phyloP scores from a whole-genome alignment of 73 alveolate genomes.

The Paramecium pentaurelia region DNA sequence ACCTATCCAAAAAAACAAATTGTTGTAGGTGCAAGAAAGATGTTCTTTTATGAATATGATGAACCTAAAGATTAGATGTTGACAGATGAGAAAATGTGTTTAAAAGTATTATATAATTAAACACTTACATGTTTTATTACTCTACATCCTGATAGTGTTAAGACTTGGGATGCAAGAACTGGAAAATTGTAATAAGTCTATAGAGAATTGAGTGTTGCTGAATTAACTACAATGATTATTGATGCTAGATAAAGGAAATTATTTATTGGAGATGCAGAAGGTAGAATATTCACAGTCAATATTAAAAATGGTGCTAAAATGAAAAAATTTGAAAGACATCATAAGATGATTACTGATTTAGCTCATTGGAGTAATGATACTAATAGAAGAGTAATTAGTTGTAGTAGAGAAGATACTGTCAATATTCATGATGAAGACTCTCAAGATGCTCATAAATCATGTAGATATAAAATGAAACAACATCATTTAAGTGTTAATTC shows the following conservation, averaged over 20 bases:
- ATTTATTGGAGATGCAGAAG: constrained; percentile 95
- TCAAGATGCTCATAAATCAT: constrained; percentile 84
- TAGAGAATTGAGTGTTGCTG: constrained; percentile 92
- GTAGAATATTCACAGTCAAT: constrained; percentile 91
- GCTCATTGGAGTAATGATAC: constrained; percentile 71
- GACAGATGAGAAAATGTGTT: constrained; percentile 93
- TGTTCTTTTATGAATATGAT: constrained; percentile 95
- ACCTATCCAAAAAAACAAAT: constrained; percentile 92
- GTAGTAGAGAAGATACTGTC: constrained; percentile 88
- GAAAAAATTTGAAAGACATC: constrained; percentile 91
- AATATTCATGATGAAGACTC: constrained; percentile 95
- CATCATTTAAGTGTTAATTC: constrained; percentile 88
- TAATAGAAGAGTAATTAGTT: constrained; percentile 58
- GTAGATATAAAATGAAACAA: constrained; percentile 87
- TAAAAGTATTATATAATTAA: constrained; percentile 91
- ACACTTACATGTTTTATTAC: constrained; percentile 93
- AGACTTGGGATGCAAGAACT: constrained; percentile 95
- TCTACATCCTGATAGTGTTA: constrained; percentile 96
- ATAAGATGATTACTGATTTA: constrained; percentile 75
- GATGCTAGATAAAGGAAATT: constrained; percentile 94
- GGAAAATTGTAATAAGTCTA: constrained; percentile 93
- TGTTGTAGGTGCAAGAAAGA: constrained; percentile 92
- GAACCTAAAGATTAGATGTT: constrained; percentile 97
- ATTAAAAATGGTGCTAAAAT: constrained; percentile 97
- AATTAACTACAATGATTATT: constrained; percentile 89